Evolutionary conservation across 2,329 filamentous ascomycete species (phyloP).

Genomic region (Epicoccum nigrum): DNA sequence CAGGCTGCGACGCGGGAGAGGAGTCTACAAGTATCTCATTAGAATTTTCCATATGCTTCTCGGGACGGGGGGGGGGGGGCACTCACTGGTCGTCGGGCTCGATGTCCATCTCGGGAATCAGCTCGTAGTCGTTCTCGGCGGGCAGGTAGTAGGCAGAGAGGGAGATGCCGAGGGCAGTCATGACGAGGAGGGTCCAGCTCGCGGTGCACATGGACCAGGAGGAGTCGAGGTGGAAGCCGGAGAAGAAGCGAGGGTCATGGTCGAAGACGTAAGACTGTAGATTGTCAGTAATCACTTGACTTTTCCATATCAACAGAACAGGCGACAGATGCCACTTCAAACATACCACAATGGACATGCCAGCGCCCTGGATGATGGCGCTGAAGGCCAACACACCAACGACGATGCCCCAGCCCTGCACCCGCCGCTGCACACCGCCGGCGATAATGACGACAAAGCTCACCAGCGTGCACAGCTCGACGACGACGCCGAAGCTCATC

Average conservation of each 20-base stretch:
- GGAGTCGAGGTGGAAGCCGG: conserved; percentile 80
- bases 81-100: conserved; percentile 46
- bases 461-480: conserved; percentile 81
- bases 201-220: conserved; percentile 75
- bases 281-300: conserved; percentile 1
- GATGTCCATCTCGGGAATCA: conserved; percentile 59
- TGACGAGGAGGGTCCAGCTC: conserved; percentile 62
- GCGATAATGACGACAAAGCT: conserved; percentile 77
- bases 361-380: conserved; percentile 72
- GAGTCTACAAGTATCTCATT: conserved; percentile 38
- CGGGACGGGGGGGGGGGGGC: neutral
- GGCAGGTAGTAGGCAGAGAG: conserved; percentile 73
- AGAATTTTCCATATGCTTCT: conserved; percentile 20
- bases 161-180: conserved; percentile 64
- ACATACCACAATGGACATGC: conserved; percentile 82
- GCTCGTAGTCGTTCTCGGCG: conserved; percentile 84
- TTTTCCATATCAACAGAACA: too few relatives aligned
- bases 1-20: conserved; percentile 42
- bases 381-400: conserved; percentile 69
- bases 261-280: conserved; percentile 80
- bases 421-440: conserved; percentile 79
- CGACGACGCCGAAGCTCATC: conserved; percentile 81
- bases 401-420: conserved; percentile 82
- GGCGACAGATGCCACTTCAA: neutral
- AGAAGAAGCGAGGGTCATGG: conserved; percentile 80